These are phyloP conservation scores for Globisporangium viniferum DNA, from an alignment of 352 stramenopile genomes.

Conservation along the genomic window DNA sequence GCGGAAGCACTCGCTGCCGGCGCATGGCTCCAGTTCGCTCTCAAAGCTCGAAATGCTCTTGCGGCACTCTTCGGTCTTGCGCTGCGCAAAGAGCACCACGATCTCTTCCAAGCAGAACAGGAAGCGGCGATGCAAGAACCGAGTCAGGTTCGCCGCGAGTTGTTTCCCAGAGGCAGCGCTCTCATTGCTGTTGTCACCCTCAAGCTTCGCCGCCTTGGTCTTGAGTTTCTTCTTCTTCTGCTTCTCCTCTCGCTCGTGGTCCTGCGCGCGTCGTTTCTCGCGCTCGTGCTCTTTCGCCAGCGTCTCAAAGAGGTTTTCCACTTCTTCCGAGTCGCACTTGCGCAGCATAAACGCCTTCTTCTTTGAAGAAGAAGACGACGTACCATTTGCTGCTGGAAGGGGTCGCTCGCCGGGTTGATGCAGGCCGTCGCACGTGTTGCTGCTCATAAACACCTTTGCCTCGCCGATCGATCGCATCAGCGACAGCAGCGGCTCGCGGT, in stretches of 20 bases:
- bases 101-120: slow-evolving; percentile 78
- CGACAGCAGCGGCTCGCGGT: slow-evolving; percentile 44
- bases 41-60: slow-evolving; percentile 40
- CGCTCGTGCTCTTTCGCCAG: slow-evolving; percentile 30
- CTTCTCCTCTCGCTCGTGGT: slow-evolving; percentile 13
- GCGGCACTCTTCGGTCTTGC: slow-evolving; percentile 60
- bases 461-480: slow-evolving; percentile 41
- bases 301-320: slow-evolving; percentile 57
- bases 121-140: slow-evolving; percentile 74
- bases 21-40: slow-evolving; percentile 56
- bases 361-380: neutral
- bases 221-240: slow-evolving; percentile 26
- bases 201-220: slow-evolving; percentile 9
- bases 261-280: slow-evolving; percentile 15
- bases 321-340: slow-evolving; percentile 48
- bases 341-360: slow-evolving; percentile 38
- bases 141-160: slow-evolving; percentile 34
- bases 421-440: slow-evolving; percentile 50
- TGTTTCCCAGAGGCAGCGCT: neutral
- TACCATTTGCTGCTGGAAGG: slow-evolving; percentile 9
- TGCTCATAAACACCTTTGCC: slow-evolving; percentile 61
- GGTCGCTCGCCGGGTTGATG: slow-evolving; percentile 51
- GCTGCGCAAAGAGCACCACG: slow-evolving; percentile 70
- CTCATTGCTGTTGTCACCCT: slow-evolving; percentile 5
- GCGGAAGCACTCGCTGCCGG: slow-evolving; percentile 31